phyloP scores from a whole-genome alignment of 176 grass and related monocot species.

The Puccinellia tenuiflora region DNA sequence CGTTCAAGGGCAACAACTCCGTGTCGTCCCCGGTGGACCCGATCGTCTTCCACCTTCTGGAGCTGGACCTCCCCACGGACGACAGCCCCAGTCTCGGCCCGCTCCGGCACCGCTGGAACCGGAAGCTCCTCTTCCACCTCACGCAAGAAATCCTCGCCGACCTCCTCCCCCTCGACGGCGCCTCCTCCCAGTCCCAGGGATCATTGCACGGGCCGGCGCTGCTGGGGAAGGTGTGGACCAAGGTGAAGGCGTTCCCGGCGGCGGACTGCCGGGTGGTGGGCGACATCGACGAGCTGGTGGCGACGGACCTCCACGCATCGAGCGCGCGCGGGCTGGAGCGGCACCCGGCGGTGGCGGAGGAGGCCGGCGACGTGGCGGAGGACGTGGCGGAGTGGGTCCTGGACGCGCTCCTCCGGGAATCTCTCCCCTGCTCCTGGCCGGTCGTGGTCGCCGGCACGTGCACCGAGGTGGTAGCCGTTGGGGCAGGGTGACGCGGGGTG shows the following conservation, averaged over 20 bases:
- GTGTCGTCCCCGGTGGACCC: slow-evolving; percentile 44
- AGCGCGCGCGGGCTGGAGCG: slow-evolving; percentile 17
- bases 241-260: slow-evolving; percentile 38
- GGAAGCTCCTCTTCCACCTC: slow-evolving; percentile 80
- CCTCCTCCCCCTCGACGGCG: background rate
- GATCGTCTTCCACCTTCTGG: slow-evolving; percentile 77
- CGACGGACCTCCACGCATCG: slow-evolving; percentile 12
- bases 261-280: slow-evolving; percentile 58
- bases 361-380: slow-evolving; percentile 40
- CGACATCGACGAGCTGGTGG: slow-evolving; percentile 78
- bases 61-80: slow-evolving; percentile 47
- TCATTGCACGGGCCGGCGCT: background rate
- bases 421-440: background rate
- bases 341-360: slow-evolving; percentile 40
- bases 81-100: slow-evolving; percentile 7
- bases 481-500: background rate
- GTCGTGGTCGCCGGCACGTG: background rate
- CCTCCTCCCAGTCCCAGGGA: background rate
- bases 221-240: slow-evolving; percentile 32
- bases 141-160: slow-evolving; percentile 53
- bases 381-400: slow-evolving; percentile 58
- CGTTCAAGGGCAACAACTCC: background rate
- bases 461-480: background rate
- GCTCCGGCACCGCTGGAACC: slow-evolving; percentile 67
- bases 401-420: slow-evolving; percentile 49